These are phyloP conservation scores for Hymenoscyphus albidus DNA, from an alignment of 2,329 filamentous ascomycete species.

Conservation along the genomic window DNA sequence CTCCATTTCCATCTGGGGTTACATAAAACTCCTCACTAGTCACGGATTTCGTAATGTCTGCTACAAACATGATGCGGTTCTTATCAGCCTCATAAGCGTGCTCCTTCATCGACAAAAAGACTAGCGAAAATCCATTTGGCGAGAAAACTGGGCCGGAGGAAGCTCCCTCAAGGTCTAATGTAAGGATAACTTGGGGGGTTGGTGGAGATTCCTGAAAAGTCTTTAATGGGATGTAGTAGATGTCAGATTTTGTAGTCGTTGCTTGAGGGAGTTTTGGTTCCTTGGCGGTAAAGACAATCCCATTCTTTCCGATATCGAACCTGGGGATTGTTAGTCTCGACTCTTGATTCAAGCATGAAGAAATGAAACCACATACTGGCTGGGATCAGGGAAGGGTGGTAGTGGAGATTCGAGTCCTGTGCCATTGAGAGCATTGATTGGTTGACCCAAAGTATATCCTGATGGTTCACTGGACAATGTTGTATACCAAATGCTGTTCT, in stretches of 20 bases:
- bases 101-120: constrained; percentile 72
- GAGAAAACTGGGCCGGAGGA: constrained; percentile 61
- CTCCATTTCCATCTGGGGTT: constrained; percentile 55
- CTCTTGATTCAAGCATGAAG: not conserved
- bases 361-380: constrained; percentile 15
- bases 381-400: constrained; percentile 21
- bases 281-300: constrained; percentile 54
- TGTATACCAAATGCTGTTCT: constrained; percentile 29
- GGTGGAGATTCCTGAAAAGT: constrained; percentile 23
- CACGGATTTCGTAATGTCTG: constrained; percentile 52
- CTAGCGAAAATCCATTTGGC: constrained; percentile 62
- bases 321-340: constrained; percentile 15
- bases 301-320: constrained; percentile 21
- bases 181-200: constrained; percentile 19
- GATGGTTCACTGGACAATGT: constrained; percentile 17
- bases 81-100: constrained; percentile 78
- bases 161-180: constrained; percentile 24
- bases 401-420: constrained; percentile 28
- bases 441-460: constrained; percentile 23
- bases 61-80: constrained; percentile 60
- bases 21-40: constrained; percentile 57
- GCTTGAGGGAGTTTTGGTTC: constrained; percentile 36
- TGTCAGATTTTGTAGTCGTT: constrained; percentile 26
- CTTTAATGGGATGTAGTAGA: constrained; percentile 26
- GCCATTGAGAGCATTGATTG: constrained; percentile 27